Conservation (phyloP, 306 rosid genomes). For the Ochetophila trinervis region DNA sequence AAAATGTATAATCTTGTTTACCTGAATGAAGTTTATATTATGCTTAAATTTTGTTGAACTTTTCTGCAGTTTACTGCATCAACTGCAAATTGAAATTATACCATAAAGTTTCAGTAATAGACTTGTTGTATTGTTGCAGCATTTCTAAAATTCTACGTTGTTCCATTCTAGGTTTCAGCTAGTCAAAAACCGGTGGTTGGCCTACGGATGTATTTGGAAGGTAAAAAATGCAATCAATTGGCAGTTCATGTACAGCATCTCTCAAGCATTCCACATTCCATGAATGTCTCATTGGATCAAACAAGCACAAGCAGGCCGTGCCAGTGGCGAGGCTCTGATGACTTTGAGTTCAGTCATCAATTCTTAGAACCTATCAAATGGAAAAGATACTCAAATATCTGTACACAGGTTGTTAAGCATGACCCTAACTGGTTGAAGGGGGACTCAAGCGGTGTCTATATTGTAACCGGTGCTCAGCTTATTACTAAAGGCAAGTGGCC, state of each 20-base stretch:
- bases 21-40: too few species aligned
- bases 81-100: not conserved
- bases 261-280: slow-evolving; percentile 79
- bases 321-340: slow-evolving; percentile 83
- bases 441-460: slow-evolving; percentile 62
- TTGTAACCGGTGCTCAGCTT: slow-evolving; percentile 91
- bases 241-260: slow-evolving; percentile 86
- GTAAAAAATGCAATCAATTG: slow-evolving; percentile 67
- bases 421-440: slow-evolving; percentile 75
- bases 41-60: too few species aligned
- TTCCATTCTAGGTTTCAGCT: slow-evolving; percentile 63
- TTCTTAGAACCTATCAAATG: slow-evolving; percentile 79
- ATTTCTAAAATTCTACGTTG: slow-evolving; percentile 1
- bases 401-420: slow-evolving; percentile 76
- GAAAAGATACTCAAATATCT: slow-evolving; percentile 82
- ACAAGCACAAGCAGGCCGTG: slow-evolving; percentile 30
- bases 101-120: not conserved
- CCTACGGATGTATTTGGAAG: slow-evolving; percentile 83
- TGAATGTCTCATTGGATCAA: slow-evolving; percentile 44
- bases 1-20: too few species aligned
- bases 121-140: slow-evolving; percentile 18
- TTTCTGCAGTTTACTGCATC: too few species aligned
- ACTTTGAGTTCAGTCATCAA: slow-evolving; percentile 43
- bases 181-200: slow-evolving; percentile 86
- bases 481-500: slow-evolving; percentile 87